Evolutionary conservation across 163 green algal species (phyloP), one percentile per base, ranked within the genome.

Genomic region (Prototheca stagnorum): DNA sequence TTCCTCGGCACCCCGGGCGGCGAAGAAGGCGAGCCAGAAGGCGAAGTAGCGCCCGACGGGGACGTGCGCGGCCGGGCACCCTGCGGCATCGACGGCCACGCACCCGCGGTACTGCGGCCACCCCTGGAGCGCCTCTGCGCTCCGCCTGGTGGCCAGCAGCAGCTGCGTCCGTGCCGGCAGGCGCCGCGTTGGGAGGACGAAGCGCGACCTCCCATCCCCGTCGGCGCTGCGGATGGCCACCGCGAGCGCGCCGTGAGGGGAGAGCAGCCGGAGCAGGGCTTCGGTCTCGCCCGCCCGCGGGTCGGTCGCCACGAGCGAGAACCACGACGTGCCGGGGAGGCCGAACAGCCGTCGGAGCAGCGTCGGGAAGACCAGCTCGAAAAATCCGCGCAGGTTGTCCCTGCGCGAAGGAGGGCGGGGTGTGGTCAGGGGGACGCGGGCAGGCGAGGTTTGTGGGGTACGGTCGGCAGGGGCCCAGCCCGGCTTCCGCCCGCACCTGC

Each of bases 301-400:
- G 19, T 40, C 24, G 74, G 72, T 67, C 1, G 70, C 58, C 1
- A 80, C 65, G 2, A 67, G 50, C 39, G 66, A 74, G 4, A 90
- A 64, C 80, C 78, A 93, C 47, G 62, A 74, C 4, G 61, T 54
- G 33, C 81, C 72, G 39, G 80, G 76, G 52, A 84, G 85, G 16
- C 82, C 82, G 61, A 93, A 93, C 9, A 90, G 50, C 1, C 70
- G 67, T 49, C 74, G 74, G n/a, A 93, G 61, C 21, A 93, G 65
- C 1, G 72, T 60, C 1, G 75, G 68, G 27, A 93, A 90, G 48
- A 64, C 80, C 25, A 75, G 63, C 44, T 92, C 82, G 43, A 93
- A 92, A 60, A 93, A 91, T 7, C 68, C 75, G 1, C 82, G 64
- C n/a, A 80, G 51, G 59, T 91, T 89, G 61, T 93, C 82, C 48